These are phyloP conservation scores for Ophiocordyceps camponoti-leonardi DNA, from an alignment of 2,329 filamentous ascomycete species.

Conservation along the genomic window DNA sequence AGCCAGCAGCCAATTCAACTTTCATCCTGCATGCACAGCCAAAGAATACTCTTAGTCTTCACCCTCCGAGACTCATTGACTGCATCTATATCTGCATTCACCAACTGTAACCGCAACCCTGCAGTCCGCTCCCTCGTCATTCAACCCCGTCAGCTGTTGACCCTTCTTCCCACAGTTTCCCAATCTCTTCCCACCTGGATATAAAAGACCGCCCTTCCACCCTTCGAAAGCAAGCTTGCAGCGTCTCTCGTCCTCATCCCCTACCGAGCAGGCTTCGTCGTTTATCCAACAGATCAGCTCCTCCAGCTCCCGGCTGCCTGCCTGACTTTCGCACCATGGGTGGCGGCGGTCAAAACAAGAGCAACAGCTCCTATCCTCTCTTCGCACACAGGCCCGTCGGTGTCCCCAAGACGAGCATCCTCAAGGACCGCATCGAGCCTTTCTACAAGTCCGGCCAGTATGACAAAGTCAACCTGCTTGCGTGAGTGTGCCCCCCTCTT, in stretches of 20 bases:
- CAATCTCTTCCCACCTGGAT: constrained; percentile 6
- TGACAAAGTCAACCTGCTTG: constrained; percentile 53
- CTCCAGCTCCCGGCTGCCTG: constrained; percentile 13
- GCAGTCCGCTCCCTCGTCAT: neutral
- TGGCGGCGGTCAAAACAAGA: constrained; percentile 27
- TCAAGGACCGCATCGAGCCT: constrained; percentile 64
- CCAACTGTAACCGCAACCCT: constrained; percentile 1
- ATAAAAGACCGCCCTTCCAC: constrained; percentile 7
- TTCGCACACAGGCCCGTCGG: constrained; percentile 41
- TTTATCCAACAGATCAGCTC: constrained; percentile 19
- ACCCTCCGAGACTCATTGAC: neutral
- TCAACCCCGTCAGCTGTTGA: constrained; percentile 7
- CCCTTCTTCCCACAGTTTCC: constrained; percentile 6
- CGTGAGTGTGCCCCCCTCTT: constrained; percentile 28
- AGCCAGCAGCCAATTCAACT: neutral
- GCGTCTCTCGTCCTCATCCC: constrained; percentile 5
- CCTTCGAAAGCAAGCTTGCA: constrained; percentile 1
- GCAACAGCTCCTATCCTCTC: constrained; percentile 31
- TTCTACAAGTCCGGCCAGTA: constrained; percentile 73
- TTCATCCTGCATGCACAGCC: neutral
- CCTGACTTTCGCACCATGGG: constrained; percentile 26
- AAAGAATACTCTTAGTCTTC: neutral
- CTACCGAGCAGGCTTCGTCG: constrained; percentile 11
- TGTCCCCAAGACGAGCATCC: constrained; percentile 71
- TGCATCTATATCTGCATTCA: neutral